Conservation (phyloP, 2,329 filamentous ascomycete species). For the Monilinia aucupariae region DNA sequence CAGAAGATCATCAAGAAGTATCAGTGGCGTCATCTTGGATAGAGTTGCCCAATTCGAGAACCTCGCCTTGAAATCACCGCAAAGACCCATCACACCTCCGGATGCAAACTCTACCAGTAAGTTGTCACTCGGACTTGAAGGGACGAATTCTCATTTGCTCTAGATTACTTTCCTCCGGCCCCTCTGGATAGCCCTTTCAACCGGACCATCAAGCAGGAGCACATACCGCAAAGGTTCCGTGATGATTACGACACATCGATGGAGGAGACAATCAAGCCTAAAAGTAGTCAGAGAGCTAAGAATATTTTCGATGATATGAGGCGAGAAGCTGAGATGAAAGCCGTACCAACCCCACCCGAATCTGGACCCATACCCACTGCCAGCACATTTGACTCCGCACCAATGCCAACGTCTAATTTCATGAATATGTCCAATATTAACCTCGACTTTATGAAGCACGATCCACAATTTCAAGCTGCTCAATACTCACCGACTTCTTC, state of each 20-base stretch:
- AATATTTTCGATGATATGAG: constrained; percentile 56
- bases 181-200: constrained; percentile 59
- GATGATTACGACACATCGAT: constrained; percentile 60
- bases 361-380: constrained; percentile 43
- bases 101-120: constrained; percentile 55
- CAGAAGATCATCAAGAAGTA: constrained; percentile 40
- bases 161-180: constrained; percentile 62
- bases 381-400: constrained; percentile 45
- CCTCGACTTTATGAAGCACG: constrained; percentile 40
- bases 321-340: constrained; percentile 48
- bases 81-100: constrained; percentile 57
- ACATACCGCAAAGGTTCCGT: constrained; percentile 46
- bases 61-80: constrained; percentile 41
- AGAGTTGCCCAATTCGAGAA: constrained; percentile 55
- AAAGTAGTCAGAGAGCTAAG: constrained; percentile 42
- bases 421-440: constrained; percentile 46
- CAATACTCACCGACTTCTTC: constrained; percentile 30
- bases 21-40: constrained; percentile 58
- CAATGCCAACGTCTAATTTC: constrained; percentile 53
- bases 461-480: constrained; percentile 22
- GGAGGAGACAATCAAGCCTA: constrained; percentile 61
- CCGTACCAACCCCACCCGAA: constrained; percentile 52
- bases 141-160: constrained; percentile 27
- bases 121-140: constrained; percentile 29
- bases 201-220: constrained; percentile 34